A percentile compares a stretch with the other conserved stretches of the same genome.
Evolutionary conservation across 805 yeast species (phyloP).

Genomic region (Scheffersomyces ergatensis): DNA sequence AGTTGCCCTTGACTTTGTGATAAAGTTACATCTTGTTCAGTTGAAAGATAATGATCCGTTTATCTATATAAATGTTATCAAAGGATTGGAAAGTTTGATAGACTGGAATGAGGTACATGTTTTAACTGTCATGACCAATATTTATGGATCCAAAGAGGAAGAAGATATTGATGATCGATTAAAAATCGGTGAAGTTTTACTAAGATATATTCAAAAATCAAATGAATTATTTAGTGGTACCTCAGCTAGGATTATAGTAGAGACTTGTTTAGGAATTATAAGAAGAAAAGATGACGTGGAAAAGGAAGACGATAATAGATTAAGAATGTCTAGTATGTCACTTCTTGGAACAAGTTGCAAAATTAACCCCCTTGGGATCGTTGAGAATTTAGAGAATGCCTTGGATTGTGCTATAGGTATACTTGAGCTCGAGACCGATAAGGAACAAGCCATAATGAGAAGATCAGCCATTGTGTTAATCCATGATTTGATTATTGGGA

Average conservation of each 20-base stretch:
- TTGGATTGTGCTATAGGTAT: slow-evolving; percentile 80
- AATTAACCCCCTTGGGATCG: slow-evolving; percentile 53
- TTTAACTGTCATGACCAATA: slow-evolving; percentile 31
- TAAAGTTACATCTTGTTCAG: slow-evolving; percentile 61
- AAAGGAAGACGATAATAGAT: slow-evolving; percentile 48
- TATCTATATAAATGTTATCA: slow-evolving; percentile 79
- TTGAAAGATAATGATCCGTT: slow-evolving; percentile 82
- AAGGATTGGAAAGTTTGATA: slow-evolving; percentile 66
- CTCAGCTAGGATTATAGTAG: slow-evolving; percentile 41
- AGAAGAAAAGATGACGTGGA: slow-evolving; percentile 18
- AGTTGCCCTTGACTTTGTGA: slow-evolving; percentile 50
- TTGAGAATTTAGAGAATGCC: slow-evolving; percentile 48
- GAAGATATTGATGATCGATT: slow-evolving; percentile 63
- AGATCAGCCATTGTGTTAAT: slow-evolving; percentile 73
- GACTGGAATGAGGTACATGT: slow-evolving; percentile 38
- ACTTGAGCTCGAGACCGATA: slow-evolving; percentile 51
- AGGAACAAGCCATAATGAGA: slow-evolving; percentile 57
- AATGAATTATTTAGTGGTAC: slow-evolving; percentile 49
- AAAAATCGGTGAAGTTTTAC: slow-evolving; percentile 77
- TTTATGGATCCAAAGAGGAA: slow-evolving; percentile 30
- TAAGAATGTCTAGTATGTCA: slow-evolving; percentile 87
- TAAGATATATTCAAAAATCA: slow-evolving; percentile 51
- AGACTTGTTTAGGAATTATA: slow-evolving; percentile 40
- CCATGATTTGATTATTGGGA: slow-evolving; percentile 54
- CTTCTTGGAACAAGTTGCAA: slow-evolving; percentile 71